Evolutionary conservation across 2,329 filamentous ascomycete genomes (phyloP), one percentile per base, ranked within the genome.

Genomic region (Thielaviopsis euricoi): DNA sequence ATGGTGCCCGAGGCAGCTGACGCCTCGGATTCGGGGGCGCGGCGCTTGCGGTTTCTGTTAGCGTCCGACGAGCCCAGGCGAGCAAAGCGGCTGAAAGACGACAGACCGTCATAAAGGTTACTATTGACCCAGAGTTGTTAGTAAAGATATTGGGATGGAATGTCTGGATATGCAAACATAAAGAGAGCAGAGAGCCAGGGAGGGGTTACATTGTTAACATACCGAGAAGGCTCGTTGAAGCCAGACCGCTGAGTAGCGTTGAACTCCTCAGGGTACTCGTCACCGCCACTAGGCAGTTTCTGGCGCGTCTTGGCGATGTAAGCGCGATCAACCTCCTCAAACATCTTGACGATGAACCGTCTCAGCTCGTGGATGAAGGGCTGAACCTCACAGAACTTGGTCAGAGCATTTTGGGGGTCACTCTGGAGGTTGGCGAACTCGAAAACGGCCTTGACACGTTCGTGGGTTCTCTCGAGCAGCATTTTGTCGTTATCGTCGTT

Each of bases 281-380:
- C 55, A 19, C 52, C 52, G 25, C 55, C 58, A 37, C 50, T 52
- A 3, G 55, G 58, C 48, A 60, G 56, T 53, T 60, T 60, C 52
- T 60, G 58, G 56, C 58, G 58, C 12, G 55, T 60, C 55, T 60
- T 60, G 48, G 58, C 58, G 4, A 60, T 22, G 22, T 58, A 60
- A n/a, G 55, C 58, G 10, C 58, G 58, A 23, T 60, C 58, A 25
- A 60, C 58, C 48, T 60, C 60, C n/a, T 57, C 55, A 37, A 61
- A 62, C 6, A 61, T 55, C 48, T 57, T 60, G 50, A 56, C 29
- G 21, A 59, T 51, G 26, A 61, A 62, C 23, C 53, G 49, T 26
- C 53, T 50, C 29, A 62, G 53, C 12, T 61, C 59, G 17, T 58
- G 55, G 21, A 62, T 49, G 25, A 57, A 60, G 12, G 58, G 58